phyloP scores from a whole-genome alignment of 257 asterid genomes.

The Rubia yunnanensis region DNA sequence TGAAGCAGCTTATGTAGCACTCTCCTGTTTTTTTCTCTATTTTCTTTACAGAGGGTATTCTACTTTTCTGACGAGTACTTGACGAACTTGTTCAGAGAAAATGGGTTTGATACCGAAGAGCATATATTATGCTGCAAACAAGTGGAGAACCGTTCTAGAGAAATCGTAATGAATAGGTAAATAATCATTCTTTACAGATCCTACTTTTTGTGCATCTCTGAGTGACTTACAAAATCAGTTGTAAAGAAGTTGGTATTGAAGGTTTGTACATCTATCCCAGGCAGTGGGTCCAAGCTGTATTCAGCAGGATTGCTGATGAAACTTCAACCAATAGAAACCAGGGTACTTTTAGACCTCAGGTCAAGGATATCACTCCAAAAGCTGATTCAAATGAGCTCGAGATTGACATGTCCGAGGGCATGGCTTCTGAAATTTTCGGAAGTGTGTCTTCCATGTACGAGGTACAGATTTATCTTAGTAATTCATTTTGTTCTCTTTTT shows the following conservation, averaged over 20 bases:
- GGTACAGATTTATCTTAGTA: conserved; percentile 31
- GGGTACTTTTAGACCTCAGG: conserved; percentile 21
- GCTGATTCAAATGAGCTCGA: conserved; percentile 30
- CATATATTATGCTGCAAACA: conserved; percentile 83
- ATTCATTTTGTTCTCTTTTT: background rate
- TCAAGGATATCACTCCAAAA: conserved; percentile 21
- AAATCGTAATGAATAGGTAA: conserved; percentile 84
- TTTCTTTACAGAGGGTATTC: conserved; percentile 75
- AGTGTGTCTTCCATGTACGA: conserved; percentile 49
- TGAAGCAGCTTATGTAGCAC: conserved; percentile 17
- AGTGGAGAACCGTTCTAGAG: conserved; percentile 89
- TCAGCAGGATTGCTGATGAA: conserved; percentile 24
- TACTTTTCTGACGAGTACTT: conserved; percentile 86
- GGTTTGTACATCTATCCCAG: conserved; percentile 31
- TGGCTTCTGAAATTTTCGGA: conserved; percentile 73
- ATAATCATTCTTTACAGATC: background rate
- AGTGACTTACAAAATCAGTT: background rate
- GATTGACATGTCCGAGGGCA: conserved; percentile 69
- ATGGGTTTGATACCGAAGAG: conserved; percentile 67
- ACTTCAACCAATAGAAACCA: conserved; percentile 16
- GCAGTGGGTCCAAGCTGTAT: conserved; percentile 98
- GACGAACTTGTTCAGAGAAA: conserved; percentile 49
- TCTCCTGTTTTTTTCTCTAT: background rate
- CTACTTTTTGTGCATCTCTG: background rate
- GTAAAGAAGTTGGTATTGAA: background rate